Base-by-base conservation (phyloP, 2,329 filamentous ascomycete species). In the Claviceps sp. region DNA sequence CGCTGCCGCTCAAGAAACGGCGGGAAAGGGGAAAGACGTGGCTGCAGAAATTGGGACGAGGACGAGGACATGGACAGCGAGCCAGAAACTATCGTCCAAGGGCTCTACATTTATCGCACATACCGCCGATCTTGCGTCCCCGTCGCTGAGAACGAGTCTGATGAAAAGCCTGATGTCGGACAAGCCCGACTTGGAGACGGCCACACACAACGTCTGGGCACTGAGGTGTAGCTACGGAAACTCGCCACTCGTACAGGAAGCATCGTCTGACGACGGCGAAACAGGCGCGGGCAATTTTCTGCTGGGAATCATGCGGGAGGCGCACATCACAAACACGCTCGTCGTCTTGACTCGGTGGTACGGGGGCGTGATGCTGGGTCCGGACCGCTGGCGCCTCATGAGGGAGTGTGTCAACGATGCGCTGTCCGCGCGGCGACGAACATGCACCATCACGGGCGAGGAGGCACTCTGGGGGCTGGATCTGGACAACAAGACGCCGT, bases 391-490 rank as follows among this genome's bases (percentile, higher is more conserved):
- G 78, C 70, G 78, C 13, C 71, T 83, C 54, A 83, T 83, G 76
- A 71, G 75, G 3, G 74, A 75, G 54, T 77, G 75, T 43, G 71
- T 78, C 47, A 72, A 73, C 37, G 74, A 77, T 46, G 77, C 76
- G 1, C 64, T 84, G 18, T 72, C 77, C 1, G 75, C 71, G 0
- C 74, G 65, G 68, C 51, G 64, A 61, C 59, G 70, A 62, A 59
- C 71, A 64, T 36, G 61, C 14, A 65, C 56, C 4, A 59, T 67
- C 4, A 55, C 38, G 1, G 73, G 37, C 1, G 73, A 73, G 1
- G 79, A 82, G 55, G 75, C 80, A 2, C 65, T 82, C 2, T 84
- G 80, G 80, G 80, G 76, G 0, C 64, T 83, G 14, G 78, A 83
- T 57, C 61, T 76, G 0, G 75, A 80, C 54, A 72, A 72, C 5